Evolutionary conservation across 75 land plant genomes (phyloP), one percentile per base, ranked within the genome.

Genomic region (Pseudotsuga menziesii): DNA sequence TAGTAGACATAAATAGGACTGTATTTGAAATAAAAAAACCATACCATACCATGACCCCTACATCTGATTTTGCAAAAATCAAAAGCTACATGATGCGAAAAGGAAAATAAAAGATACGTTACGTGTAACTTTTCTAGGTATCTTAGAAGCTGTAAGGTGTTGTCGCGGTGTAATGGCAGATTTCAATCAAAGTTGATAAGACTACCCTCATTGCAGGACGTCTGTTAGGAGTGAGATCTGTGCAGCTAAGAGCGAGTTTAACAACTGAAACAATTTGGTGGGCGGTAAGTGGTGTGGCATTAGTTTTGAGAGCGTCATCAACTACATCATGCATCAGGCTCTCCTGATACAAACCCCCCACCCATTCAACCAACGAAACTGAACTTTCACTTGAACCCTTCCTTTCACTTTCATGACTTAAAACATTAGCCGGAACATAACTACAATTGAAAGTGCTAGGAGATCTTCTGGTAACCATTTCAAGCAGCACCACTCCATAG

Each of bases 341-440:
- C 8, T 6, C 6, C 8, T 29, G 69, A 64, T 64, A 64, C 69
- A 32, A 64, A 64, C 8, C 4, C 19, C 32, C 27, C 16, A 5
- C 19, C 15, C 36, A 63, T 27, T 27, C 22, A 29, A 63, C 3
- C 1, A 63, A 27, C 15, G 3, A 59, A 61, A 3, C 12, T 13
- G 64, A 61, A 2, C 1, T 3, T 13, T 11, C 27, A 62, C 14
- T 13, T 39, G 29, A 5, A 4, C 5, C 26, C 26, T 64, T 9
- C 88, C n/a, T 78, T 5, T 19, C 35, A 19, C 29, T 17, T 15
- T 63, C 67, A 12, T n/a, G n/a, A n/a, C 64, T 29, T 29, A 29
- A 0, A 29, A 29, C 32, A n/a, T n/a, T n/a, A 29, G 32, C 32
- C 0, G 0, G 32, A 29, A 29, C 32, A 29, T 29, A 29, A 29